Percentiles rank a stretch among this genome's conserved stretches.
Evolutionary conservation across 805 yeast genomes (phyloP).

Genomic region (Pichia nakasei): DNA sequence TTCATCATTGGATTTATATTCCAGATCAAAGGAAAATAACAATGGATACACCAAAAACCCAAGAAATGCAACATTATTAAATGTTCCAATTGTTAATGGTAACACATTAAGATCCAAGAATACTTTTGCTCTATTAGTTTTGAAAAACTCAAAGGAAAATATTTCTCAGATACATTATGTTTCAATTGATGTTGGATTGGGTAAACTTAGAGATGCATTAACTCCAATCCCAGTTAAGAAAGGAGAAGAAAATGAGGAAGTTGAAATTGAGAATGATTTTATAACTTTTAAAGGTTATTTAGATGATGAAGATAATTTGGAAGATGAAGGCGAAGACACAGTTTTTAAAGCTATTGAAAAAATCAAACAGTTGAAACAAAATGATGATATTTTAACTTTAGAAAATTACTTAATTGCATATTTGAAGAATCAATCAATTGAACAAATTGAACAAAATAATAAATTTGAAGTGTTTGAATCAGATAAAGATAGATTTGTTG

Average conservation of each 20-base stretch:
- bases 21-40: constrained; percentile 21
- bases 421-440: constrained; percentile 15
- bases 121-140: constrained; percentile 35
- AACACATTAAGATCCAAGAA: constrained; percentile 31
- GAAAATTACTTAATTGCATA: constrained; percentile 25
- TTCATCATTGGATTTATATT: constrained; percentile 22
- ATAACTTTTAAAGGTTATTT: constrained; percentile 13
- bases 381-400: constrained; percentile 21
- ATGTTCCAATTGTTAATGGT: constrained; percentile 34
- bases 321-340: constrained; percentile 15
- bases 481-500: constrained; percentile 59
- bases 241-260: neutral
- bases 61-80: constrained; percentile 24
- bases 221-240: constrained; percentile 52
- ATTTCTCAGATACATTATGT: constrained; percentile 35
- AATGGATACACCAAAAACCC: constrained; percentile 13
- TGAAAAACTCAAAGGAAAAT: constrained; percentile 35
- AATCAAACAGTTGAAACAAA: constrained; percentile 17
- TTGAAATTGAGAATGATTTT: constrained; percentile 10
- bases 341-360: constrained; percentile 21
- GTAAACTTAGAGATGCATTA: constrained; percentile 58
- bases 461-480: constrained; percentile 44
- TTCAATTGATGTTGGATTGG: constrained; percentile 54
- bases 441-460: constrained; percentile 5
- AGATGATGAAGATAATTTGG: constrained; percentile 17